A percentile compares a stretch with the other conserved stretches of the same genome.
Conservation (phyloP, 176 grass and related monocot genomes). For the Themeda triandra region DNA sequence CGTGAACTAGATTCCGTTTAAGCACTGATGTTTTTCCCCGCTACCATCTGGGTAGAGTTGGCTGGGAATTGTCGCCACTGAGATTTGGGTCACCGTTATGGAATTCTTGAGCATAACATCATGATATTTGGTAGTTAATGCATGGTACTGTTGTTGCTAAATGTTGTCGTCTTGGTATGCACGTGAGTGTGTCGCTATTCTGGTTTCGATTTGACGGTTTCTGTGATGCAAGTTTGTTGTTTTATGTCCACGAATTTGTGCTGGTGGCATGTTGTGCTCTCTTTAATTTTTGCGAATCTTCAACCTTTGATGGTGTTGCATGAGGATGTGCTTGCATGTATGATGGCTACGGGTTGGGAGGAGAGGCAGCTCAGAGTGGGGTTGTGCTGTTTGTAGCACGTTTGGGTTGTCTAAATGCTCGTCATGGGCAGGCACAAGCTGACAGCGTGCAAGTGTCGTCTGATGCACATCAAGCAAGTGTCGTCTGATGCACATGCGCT, state of each 20-base stretch:
- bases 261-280: background rate
- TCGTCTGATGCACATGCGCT: background rate
- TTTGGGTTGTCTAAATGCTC: background rate
- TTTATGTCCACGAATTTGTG: background rate
- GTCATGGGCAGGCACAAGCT: background rate
- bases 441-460: background rate
- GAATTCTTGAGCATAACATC: background rate
- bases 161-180: background rate
- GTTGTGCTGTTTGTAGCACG: no score
- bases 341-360: background rate
- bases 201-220: background rate
- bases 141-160: background rate
- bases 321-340: no score
- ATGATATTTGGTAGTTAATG: background rate
- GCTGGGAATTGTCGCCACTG: background rate
- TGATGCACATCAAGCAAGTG: background rate
- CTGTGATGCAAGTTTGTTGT: background rate
- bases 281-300: background rate
- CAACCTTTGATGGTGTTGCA: background rate
- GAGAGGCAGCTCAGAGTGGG: no score
- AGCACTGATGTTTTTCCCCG: background rate
- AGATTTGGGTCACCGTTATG: slow-evolving; percentile 4
- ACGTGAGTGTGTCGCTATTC: background rate
- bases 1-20: slow-evolving; percentile 10
- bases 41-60: slow-evolving; percentile 14